Evolutionary conservation across 2,329 filamentous ascomycete species (phyloP).

Genomic region (Microthyrium microscopicum): DNA sequence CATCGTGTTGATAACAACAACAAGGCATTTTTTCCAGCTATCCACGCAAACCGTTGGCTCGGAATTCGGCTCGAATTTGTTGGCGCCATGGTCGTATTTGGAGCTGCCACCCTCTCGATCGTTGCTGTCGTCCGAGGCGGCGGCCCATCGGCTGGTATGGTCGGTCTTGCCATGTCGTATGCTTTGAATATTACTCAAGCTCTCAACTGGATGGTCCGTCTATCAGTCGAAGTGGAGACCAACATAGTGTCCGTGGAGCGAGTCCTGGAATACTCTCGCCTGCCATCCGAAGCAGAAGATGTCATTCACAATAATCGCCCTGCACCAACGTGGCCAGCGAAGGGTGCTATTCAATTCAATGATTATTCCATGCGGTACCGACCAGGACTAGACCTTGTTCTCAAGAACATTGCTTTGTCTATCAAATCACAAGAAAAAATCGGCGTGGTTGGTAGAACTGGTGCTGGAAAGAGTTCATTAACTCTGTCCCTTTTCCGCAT

Average conservation of each 20-base stretch:
- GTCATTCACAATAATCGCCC: slow-evolving; percentile 67
- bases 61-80: slow-evolving; percentile 82
- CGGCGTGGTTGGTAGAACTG: slow-evolving; percentile 82
- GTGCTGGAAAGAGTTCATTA: slow-evolving; percentile 71
- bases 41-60: slow-evolving; percentile 70
- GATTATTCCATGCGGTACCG: slow-evolving; percentile 83
- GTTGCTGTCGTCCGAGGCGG: slow-evolving; percentile 51
- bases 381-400: slow-evolving; percentile 64
- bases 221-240: slow-evolving; percentile 89
- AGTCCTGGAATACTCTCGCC: slow-evolving; percentile 72
- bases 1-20: slow-evolving; percentile 84
- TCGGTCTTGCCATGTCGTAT: slow-evolving; percentile 83
- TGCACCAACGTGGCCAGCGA: slow-evolving; percentile 66
- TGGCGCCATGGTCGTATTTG: slow-evolving; percentile 72
- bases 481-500: slow-evolving; percentile 79
- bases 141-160: slow-evolving; percentile 46
- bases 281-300: slow-evolving; percentile 79
- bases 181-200: slow-evolving; percentile 83
- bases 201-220: slow-evolving; percentile 91
- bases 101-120: slow-evolving; percentile 60
- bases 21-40: slow-evolving; percentile 75
- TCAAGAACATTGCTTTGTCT: slow-evolving; percentile 72
- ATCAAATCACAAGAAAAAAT: slow-evolving; percentile 92
- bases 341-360: slow-evolving; percentile 68
- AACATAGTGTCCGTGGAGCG: slow-evolving; percentile 93